These are phyloP conservation scores for Magnolia changhungtana DNA, from an alignment of 164 flowering plant species.

Conservation along the genomic window DNA sequence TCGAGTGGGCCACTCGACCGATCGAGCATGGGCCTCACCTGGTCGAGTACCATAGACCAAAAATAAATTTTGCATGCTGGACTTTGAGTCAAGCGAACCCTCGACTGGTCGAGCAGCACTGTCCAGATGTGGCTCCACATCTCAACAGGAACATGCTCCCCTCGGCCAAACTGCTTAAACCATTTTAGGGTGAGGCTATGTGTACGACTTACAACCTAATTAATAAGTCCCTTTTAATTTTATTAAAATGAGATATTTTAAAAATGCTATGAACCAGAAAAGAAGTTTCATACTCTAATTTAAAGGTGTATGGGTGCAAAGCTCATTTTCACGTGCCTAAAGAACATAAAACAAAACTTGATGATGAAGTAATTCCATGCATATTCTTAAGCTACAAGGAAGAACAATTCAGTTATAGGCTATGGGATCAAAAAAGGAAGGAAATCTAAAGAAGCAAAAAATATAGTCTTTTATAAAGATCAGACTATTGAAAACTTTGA, in stretches of 20 bases:
- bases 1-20: too few species aligned
- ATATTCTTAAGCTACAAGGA: background rate
- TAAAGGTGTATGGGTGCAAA: background rate
- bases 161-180: background rate
- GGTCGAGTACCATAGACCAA: too few species aligned
- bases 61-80: too few species aligned
- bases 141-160: too few species aligned
- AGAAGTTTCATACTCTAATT: constrained; percentile 1
- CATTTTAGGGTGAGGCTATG: constrained; percentile 7
- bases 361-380: background rate
- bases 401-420: background rate
- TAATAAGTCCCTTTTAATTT: background rate
- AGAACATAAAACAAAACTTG: background rate
- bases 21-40: too few species aligned
- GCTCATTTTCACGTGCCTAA: background rate
- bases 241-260: background rate
- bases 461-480: background rate
- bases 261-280: background rate
- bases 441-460: background rate
- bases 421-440: background rate
- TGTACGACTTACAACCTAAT: background rate
- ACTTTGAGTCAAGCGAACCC: too few species aligned
- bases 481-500: background rate
- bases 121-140: too few species aligned
- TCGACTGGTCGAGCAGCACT: too few species aligned